A percentile compares a stretch with the other conserved stretches of the same genome.
These are phyloP conservation scores for Yamadazyma mexicana DNA, from an alignment of 1,139 yeast species.

Conservation along the genomic window DNA sequence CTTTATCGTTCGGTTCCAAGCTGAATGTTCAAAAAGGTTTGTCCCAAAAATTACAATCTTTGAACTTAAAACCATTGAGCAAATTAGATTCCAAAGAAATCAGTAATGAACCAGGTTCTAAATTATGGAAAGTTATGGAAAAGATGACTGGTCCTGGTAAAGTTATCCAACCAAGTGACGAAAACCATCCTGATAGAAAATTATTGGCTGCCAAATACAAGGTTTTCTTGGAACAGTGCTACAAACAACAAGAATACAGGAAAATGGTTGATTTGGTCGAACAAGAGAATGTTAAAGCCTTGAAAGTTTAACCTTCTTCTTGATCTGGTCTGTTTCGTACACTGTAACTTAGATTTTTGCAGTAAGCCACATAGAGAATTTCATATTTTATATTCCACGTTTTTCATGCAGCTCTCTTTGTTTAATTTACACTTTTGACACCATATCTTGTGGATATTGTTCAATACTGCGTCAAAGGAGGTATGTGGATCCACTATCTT, in stretches of 20 bases:
- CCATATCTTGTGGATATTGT: no score
- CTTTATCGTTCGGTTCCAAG: slow-evolving; percentile 61
- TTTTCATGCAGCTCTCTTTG: no score
- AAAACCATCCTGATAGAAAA: slow-evolving; percentile 61
- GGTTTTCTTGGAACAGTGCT: slow-evolving; percentile 85
- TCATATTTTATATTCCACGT: not conserved
- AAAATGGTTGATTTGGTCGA: slow-evolving; percentile 63
- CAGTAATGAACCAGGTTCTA: slow-evolving; percentile 43
- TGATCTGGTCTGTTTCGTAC: no score
- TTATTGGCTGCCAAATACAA: slow-evolving; percentile 76
- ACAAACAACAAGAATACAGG: slow-evolving; percentile 76
- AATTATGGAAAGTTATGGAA: slow-evolving; percentile 85
- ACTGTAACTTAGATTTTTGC: no score
- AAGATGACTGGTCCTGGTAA: slow-evolving; percentile 81
- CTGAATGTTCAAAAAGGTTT: slow-evolving; percentile 50
- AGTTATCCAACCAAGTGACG: slow-evolving; percentile 66
- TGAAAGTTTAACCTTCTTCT: slow-evolving; percentile 4
- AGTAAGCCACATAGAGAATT: not conserved
- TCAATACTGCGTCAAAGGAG: no score
- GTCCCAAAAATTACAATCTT: slow-evolving; percentile 36
- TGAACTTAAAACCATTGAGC: slow-evolving; percentile 43
- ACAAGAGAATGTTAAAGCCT: slow-evolving; percentile 8
- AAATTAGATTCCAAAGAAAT: slow-evolving; percentile 20
- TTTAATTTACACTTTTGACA: no score
- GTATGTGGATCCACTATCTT: no score